phyloP scores from a whole-genome alignment of 2,329 filamentous ascomycete species.

The Orbilia quercus region DNA sequence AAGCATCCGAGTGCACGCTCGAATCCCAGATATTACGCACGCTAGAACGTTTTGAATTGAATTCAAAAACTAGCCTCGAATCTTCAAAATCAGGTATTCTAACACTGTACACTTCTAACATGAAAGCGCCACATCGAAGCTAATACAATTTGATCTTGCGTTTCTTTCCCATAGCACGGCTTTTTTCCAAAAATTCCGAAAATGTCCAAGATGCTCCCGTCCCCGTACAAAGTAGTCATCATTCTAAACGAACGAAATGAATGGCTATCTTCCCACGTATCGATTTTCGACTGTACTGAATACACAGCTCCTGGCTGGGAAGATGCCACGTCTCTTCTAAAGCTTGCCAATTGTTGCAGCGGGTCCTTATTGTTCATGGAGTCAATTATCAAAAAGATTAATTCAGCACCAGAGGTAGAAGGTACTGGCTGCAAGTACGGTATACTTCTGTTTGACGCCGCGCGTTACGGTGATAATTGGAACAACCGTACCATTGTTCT shows the following conservation, averaged over 20 bases:
- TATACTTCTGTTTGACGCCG: background rate
- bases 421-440: constrained; percentile 30
- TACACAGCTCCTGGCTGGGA: background rate
- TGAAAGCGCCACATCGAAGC: background rate
- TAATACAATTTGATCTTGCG: background rate
- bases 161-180: background rate
- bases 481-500: background rate
- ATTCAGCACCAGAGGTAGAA: background rate
- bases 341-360: background rate
- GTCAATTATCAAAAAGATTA: constrained; percentile 19
- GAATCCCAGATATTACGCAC: too few relatives aligned
- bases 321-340: background rate
- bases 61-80: too few relatives aligned
- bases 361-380: constrained; percentile 5
- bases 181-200: background rate
- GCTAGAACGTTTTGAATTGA: too few relatives aligned
- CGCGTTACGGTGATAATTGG: background rate
- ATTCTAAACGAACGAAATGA: constrained; percentile 4
- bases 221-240: constrained; percentile 27
- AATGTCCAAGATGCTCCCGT: constrained; percentile 17
- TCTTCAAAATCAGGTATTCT: too few relatives aligned
- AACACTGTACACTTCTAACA: too few relatives aligned
- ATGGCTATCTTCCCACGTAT: constrained; percentile 8
- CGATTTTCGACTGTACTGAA: constrained; percentile 13
- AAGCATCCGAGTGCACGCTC: too few relatives aligned